phyloP scores from a whole-genome alignment of 2,329 filamentous ascomycete species.

The Fusarium udum region DNA sequence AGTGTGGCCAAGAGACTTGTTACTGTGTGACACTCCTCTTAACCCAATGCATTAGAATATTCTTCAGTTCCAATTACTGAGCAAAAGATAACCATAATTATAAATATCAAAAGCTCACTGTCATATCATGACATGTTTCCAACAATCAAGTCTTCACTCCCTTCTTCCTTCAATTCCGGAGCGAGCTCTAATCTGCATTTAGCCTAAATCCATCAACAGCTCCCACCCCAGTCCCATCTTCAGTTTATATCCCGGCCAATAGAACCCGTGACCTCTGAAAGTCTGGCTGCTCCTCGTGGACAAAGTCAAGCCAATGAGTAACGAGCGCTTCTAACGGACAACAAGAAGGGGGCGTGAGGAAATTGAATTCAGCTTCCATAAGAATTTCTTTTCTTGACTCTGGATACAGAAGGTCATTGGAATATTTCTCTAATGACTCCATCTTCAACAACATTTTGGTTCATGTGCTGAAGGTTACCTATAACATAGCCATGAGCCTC shows the following conservation, averaged over 20 bases:
- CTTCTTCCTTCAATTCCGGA: conserved; percentile 1
- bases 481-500: neutral
- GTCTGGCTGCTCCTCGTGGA: conserved; percentile 25
- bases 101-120: neutral
- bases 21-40: neutral
- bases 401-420: neutral
- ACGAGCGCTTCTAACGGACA: conserved; percentile 37
- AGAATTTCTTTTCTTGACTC: neutral
- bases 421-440: neutral
- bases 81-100: neutral
- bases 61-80: neutral
- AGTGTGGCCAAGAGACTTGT: neutral
- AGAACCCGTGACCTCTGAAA: conserved; percentile 3
- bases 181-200: conserved; percentile 15
- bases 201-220: conserved; percentile 33
- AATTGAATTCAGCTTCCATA: neutral
- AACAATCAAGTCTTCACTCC: neutral
- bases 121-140: neutral
- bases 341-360: neutral
- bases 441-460: neutral
- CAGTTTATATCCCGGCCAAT: conserved; percentile 35
- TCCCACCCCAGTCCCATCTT: neutral
- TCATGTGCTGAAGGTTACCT: neutral
- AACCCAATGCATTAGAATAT: neutral
- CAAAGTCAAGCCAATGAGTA: conserved; percentile 34